phyloP scores from a whole-genome alignment of 2,329 filamentous ascomycete species.

The Gaeumannomyces sp. region DNA sequence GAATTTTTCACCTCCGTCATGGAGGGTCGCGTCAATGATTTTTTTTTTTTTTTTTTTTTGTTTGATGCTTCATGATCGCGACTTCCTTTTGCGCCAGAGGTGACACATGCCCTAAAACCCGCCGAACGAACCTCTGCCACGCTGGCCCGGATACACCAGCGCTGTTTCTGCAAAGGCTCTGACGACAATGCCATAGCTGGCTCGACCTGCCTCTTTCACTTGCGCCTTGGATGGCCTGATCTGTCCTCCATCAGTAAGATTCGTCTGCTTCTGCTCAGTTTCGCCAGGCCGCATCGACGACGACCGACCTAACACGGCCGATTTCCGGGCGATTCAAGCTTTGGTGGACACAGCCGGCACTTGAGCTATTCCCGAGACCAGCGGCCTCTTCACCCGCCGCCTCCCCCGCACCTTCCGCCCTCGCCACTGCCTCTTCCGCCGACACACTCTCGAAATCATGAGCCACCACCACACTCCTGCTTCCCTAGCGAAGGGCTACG shows the following conservation, averaged over 20 bases:
- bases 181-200: neutral
- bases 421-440: neutral
- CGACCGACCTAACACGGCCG: no score
- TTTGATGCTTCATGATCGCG: neutral
- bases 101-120: neutral
- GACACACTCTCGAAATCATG: constrained; percentile 2
- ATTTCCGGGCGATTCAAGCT: neutral
- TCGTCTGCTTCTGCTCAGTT: neutral
- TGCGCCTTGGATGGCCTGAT: neutral
- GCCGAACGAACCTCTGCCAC: neutral
- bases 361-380: neutral
- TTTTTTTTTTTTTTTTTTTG: no score
- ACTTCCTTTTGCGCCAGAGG: neutral
- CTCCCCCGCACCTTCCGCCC: neutral
- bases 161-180: neutral
- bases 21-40: neutral
- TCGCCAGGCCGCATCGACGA: no score
- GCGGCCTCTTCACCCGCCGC: no score
- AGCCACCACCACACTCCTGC: neutral
- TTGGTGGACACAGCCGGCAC: neutral
- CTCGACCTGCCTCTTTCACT: neutral
- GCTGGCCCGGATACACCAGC: neutral
- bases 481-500: constrained; percentile 5
- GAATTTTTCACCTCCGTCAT: constrained; percentile 1
- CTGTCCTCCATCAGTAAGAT: neutral